Base-by-base conservation (phyloP, 345 rosid species). In the Clarkia xantiana region DNA sequence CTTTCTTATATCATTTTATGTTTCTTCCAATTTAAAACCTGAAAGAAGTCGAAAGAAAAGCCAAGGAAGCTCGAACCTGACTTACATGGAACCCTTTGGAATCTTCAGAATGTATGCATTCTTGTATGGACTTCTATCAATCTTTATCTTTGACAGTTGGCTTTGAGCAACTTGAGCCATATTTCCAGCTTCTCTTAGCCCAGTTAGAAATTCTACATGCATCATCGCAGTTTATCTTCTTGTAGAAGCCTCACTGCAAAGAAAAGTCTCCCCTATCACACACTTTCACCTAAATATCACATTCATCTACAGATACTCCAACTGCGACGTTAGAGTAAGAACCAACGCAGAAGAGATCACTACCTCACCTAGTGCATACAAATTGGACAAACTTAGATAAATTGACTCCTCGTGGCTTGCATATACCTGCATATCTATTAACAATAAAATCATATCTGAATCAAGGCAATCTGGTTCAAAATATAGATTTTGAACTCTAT, bases 271-370 rank as follows among this genome's bases (percentile, higher is more conserved):
- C 96, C 98, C 57, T 91, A 95, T 38, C 96, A 96, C 41, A 86
- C 98, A 67, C 90, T 84, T 70, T 84, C 96, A 42, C 94, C 96
- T 71, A 91, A 67, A 91, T 84, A 63, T 91, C 98, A 66, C 86
- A 91, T 56, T 91, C 94, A 72, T 91, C 96, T 46, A 96, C 98
- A 25, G 98, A 84, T 54, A 96, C 98, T 42, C 98, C 98, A 44
- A 91, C 98, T 19, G 98, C 98, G 65, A 86, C 98, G 59, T 91
- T 91, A 40, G 98, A 91, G 79, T 91, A 91, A 20, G 98, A 86
- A 57, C 98, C 98, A n/a, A 84, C 61, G 65, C 95, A 75, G 60
- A 91, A 84, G 4, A 96, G 85, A 70, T 91, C 98, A 43, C 95
- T 82, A 34, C 95, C 98, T 96, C 96, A 91, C 65, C 98, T 80